Evolutionary conservation across 371 early-diverging fungal species (phyloP), one percentile per base, ranked within the genome.

Genomic region (Nematocida ironsii): DNA sequence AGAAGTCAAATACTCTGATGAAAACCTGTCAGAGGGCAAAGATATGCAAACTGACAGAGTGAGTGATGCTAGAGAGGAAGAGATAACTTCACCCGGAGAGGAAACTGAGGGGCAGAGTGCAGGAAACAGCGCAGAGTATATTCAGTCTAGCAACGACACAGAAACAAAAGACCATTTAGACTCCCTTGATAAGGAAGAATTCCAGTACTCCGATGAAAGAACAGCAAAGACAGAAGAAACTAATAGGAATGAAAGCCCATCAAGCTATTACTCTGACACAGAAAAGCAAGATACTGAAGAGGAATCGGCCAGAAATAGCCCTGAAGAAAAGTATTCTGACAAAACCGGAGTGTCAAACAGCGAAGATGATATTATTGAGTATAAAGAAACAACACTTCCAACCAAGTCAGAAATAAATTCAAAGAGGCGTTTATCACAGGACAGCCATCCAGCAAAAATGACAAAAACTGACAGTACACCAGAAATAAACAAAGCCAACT

Each of bases 331-430:
- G 11, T 42, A 64, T 27, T 6, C 13, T 23, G 42, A 64, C 13
- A 42, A 64, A 13, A 42, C 27, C 11, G 13, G 0, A 2, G 23
- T 33, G 5, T 42, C 64, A 23, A 40, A 42, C 64, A 42, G 42
- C 11, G 64, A 44, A 23, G 64, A 64, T 16, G 64, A 64, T 42
- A 64, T 64, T 64, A 64, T 64, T 42, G 64, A 64, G 64, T 39
- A 23, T 42, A 7, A 42, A 45, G 64, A 64, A 44, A 45, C 39
- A 11, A 64, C 64, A 9, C 39, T 45, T 4, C 64, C 45, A 33
- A 44, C n/a, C 13, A 33, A n/a, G 27, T 16, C 64, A 27, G 64
- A 64, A 42, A 18, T 33, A 5, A 64, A 42, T 23, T 16, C 11
- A 44, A 64, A 64, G 42, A 3, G 64, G 42, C 25, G 5, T 58